A percentile compares a stretch with the other conserved stretches of the same genome.
Conservation (phyloP, 306 rosid species). For the Coriaria nepalensis region DNA sequence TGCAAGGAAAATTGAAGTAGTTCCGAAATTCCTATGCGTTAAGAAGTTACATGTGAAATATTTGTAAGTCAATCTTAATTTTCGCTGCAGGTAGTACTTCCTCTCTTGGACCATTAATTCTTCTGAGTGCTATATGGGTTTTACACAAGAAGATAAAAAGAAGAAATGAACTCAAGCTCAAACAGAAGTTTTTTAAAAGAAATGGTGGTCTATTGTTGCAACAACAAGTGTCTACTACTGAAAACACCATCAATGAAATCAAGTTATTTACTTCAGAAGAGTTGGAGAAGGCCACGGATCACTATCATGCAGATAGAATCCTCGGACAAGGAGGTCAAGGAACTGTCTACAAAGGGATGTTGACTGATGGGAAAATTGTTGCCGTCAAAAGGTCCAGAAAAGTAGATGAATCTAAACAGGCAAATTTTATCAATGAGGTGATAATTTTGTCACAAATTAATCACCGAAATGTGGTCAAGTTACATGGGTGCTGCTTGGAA, state of each 20-base stretch:
- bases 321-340: conserved; percentile 25
- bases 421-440: conserved; percentile 32
- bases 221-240: conserved; percentile 20
- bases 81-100: no score
- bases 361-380: conserved; percentile 15
- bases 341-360: conserved; percentile 24
- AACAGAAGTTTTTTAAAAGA: conserved; percentile 35
- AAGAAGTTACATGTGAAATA: no score
- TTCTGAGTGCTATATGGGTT: no score
- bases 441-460: conserved; percentile 38
- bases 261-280: conserved; percentile 35
- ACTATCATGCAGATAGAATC: conserved; percentile 9
- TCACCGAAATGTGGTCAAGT: conserved; percentile 29
- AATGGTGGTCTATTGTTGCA: conserved; percentile 43
- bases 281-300: conserved; percentile 31
- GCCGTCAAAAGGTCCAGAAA: conserved; percentile 26
- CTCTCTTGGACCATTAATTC: no score
- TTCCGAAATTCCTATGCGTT: no score
- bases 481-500: conserved; percentile 47
- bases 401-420: conserved; percentile 17
- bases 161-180: conserved; percentile 11
- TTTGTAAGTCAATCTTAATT: no score
- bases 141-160: conserved; percentile 13
- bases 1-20: no score
- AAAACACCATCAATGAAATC: conserved; percentile 20